Evolutionary conservation across 768 basidiomycete species (phyloP).

Genomic region (Rickenella mellea): DNA sequence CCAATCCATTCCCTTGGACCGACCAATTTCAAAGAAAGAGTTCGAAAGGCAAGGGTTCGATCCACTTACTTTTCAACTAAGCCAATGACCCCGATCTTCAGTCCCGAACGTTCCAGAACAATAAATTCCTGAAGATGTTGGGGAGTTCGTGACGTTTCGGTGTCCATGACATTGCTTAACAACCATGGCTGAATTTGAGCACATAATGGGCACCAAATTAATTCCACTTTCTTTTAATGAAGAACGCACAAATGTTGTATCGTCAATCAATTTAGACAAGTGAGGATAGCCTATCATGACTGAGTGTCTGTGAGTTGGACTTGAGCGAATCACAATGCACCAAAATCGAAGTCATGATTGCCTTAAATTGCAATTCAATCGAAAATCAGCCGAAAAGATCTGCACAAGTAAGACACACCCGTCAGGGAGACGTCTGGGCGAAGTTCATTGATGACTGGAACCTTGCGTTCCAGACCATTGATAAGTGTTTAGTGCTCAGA

Average conservation of each 20-base stretch:
- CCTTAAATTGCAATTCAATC: slow-evolving; percentile 30
- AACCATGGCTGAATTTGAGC: slow-evolving; percentile 63
- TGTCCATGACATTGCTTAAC: slow-evolving; percentile 78
- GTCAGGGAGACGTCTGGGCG: slow-evolving; percentile 73
- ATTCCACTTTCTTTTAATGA: no score
- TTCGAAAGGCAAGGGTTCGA: background rate
- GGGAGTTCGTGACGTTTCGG: slow-evolving; percentile 52
- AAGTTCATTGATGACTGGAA: slow-evolving; percentile 77
- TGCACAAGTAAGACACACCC: slow-evolving; percentile 36
- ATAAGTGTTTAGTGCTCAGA: slow-evolving; percentile 2
- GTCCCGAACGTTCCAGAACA: slow-evolving; percentile 59
- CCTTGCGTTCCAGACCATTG: slow-evolving; percentile 29
- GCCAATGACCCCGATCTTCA: slow-evolving; percentile 75
- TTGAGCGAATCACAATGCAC: slow-evolving; percentile 25
- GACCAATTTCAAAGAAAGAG: background rate
- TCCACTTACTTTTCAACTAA: slow-evolving; percentile 69
- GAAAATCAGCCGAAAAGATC: background rate
- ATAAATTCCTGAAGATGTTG: slow-evolving; percentile 49
- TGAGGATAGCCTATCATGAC: slow-evolving; percentile 51
- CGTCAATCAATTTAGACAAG: slow-evolving; percentile 55
- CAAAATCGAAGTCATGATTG: slow-evolving; percentile 91
- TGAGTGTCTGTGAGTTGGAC: background rate
- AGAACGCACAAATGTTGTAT: slow-evolving; percentile 61
- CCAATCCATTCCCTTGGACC: slow-evolving; percentile 72
- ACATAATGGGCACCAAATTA: background rate